Evolutionary conservation across 441 rosid genomes (phyloP), one percentile per base, ranked within the genome.

Genomic region (Euphorbia celastroides): DNA sequence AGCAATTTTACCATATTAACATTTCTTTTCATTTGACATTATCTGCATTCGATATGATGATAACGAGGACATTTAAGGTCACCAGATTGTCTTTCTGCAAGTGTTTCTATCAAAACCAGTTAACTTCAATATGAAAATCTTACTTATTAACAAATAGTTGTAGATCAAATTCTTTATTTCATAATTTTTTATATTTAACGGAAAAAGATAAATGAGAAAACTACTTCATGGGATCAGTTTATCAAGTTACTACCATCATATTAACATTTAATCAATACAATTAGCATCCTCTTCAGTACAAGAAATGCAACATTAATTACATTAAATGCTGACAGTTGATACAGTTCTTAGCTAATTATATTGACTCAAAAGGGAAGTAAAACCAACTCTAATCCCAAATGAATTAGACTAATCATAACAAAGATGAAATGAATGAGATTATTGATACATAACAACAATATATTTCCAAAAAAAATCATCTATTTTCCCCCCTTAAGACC

Each of bases 41-140:
- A n/a, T n/a, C n/a, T n/a, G n/a, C n/a, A n/a, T n/a, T n/a, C n/a
- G n/a, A n/a, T n/a, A n/a, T n/a, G n/a, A n/a, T n/a, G n/a, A n/a
- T n/a, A n/a, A n/a, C n/a, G n/a, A n/a, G n/a, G n/a, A n/a, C n/a
- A n/a, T n/a, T n/a, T n/a, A n/a, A n/a, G n/a, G 0, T 75, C 77
- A 57, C 82, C 84, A 38, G 20, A 72, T 63, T 73, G 80, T 71
- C 62, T 74, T 5, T 82, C 80, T 5, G 84, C 75, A 67, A 71
- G 69, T 34, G 4, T 4, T 34, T 34, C 38, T 4, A 34, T 34
- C 38, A 34, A 34, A 34, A 34, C 9, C 5, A 34, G 9, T 34
- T 34, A 9, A 34, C 9, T 3, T n/a, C n/a, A n/a, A n/a, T n/a
- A n/a, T n/a, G n/a, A n/a, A n/a, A n/a, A n/a, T n/a, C n/a, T n/a